A percentile compares a stretch with the other conserved stretches of the same genome.
These are phyloP conservation scores for Salicornia ramosissima DNA, from an alignment of 148 eudicot species.

Conservation along the genomic window DNA sequence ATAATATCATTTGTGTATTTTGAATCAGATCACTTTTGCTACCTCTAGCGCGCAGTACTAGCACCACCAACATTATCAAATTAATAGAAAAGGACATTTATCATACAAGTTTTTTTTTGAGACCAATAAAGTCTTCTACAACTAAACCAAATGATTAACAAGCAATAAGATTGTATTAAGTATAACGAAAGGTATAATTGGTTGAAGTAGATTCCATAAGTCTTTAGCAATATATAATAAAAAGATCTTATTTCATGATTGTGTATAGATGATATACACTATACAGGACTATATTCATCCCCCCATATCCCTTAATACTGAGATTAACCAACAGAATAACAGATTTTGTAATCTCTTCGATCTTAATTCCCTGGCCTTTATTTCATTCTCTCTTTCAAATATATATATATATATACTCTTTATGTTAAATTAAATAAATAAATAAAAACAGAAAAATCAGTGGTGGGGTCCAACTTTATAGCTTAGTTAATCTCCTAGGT, in stretches of 20 bases:
- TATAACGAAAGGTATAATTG: neutral
- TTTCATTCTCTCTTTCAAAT: neutral
- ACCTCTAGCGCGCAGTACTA: too few species aligned
- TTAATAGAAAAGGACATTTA: too few species aligned
- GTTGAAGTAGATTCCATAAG: slow-evolving; percentile 8
- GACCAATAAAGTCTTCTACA: neutral
- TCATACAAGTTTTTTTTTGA: too few species aligned
- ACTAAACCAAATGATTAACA: neutral
- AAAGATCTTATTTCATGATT: neutral
- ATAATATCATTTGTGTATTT: too few species aligned
- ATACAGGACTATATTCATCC: slow-evolving; percentile 21
- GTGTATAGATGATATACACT: neutral
- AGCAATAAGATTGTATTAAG: neutral
- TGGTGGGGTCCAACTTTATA: slow-evolving; percentile 3
- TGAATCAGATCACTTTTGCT: too few species aligned
- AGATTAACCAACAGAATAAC: slow-evolving; percentile 11
- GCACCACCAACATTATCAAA: too few species aligned
- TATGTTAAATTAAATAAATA: too few species aligned
- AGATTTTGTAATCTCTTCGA: slow-evolving; percentile 18
- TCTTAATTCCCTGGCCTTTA: slow-evolving; percentile 16
- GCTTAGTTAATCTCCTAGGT: slow-evolving; percentile 10
- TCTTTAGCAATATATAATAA: neutral
- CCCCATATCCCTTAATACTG: slow-evolving; percentile 21
- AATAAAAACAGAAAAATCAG: neutral
- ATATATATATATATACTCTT: too few species aligned